Evolutionary conservation across 257 asterid species (phyloP).

Genomic region (Gynochthodes officinalis): DNA sequence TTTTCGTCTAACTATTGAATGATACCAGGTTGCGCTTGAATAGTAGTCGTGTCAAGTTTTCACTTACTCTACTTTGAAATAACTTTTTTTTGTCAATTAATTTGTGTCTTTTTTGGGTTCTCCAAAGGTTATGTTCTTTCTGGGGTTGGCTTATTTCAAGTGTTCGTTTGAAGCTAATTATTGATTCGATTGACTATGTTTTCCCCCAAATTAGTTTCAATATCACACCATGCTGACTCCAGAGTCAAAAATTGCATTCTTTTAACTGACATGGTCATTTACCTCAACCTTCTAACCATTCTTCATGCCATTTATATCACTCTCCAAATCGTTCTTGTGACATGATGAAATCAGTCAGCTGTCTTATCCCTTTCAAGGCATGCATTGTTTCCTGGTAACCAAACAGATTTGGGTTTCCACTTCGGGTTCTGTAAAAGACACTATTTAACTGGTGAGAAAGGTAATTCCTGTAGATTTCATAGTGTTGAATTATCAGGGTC

Average conservation of each 20-base stretch:
- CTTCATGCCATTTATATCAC: not conserved
- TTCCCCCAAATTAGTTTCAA: not conserved
- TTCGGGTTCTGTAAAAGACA: not conserved
- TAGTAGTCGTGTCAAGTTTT: not conserved
- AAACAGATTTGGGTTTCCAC: not conserved
- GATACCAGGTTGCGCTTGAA: not conserved
- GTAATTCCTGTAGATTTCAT: too few relatives aligned
- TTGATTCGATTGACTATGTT: not conserved
- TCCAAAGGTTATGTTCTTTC: too few relatives aligned
- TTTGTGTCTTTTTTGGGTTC: too few relatives aligned
- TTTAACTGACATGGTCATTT: too few relatives aligned
- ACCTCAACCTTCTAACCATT: not conserved
- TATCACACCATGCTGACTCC: not conserved
- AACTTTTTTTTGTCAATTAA: too few relatives aligned
- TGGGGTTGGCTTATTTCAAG: not conserved
- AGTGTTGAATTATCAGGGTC: too few relatives aligned
- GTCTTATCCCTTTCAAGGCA: too few relatives aligned
- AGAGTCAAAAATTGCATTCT: too few relatives aligned
- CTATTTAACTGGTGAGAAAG: not conserved
- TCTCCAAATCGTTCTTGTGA: not conserved
- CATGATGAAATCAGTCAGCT: too few relatives aligned
- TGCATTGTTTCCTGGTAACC: too few relatives aligned
- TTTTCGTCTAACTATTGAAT: not conserved
- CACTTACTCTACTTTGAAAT: too few relatives aligned
- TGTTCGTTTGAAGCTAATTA: not conserved